These are phyloP conservation scores for Suillus clintonianus DNA, from an alignment of 768 basidiomycete species.

Conservation along the genomic window DNA sequence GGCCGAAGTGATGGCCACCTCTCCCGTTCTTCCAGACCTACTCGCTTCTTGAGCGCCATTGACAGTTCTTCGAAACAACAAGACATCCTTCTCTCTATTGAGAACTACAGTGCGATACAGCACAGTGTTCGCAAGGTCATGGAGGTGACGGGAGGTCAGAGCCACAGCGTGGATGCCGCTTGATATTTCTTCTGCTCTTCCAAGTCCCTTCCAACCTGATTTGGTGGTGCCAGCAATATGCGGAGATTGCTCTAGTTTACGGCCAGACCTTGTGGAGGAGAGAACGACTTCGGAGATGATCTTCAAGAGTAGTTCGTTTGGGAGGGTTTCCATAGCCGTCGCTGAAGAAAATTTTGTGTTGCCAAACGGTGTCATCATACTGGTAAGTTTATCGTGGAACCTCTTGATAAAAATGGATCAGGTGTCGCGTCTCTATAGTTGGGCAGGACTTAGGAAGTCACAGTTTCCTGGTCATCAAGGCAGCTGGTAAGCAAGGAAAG, in stretches of 20 bases:
- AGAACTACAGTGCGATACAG: conserved; percentile 43
- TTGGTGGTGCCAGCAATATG: not conserved
- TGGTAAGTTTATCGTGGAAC: not conserved
- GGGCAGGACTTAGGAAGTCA: not conserved
- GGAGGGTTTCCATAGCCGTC: not conserved
- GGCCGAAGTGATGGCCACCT: conserved; percentile 6
- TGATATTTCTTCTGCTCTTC: not conserved
- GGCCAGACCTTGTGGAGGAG: not conserved
- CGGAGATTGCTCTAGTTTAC: not conserved
- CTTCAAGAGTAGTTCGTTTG: conserved; percentile 5
- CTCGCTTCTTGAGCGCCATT: conserved; percentile 18
- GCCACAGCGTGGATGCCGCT: conserved; percentile 27
- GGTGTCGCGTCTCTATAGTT: not conserved
- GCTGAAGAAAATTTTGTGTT: not conserved
- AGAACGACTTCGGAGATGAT: conserved; percentile 6
- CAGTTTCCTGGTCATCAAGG: no score
- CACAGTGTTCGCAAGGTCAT: conserved; percentile 33
- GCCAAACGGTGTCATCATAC: not conserved
- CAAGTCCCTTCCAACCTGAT: not conserved
- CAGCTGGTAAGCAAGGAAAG: not conserved
- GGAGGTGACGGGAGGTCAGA: conserved; percentile 27
- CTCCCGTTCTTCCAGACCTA: not conserved
- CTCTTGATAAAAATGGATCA: not conserved
- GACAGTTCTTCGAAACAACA: conserved; percentile 39
- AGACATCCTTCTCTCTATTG: conserved; percentile 26